A percentile compares a stretch with the other conserved stretches of the same genome.
Conservation (phyloP, 2,329 filamentous ascomycete species). For the Coniochaeta sp. region DNA sequence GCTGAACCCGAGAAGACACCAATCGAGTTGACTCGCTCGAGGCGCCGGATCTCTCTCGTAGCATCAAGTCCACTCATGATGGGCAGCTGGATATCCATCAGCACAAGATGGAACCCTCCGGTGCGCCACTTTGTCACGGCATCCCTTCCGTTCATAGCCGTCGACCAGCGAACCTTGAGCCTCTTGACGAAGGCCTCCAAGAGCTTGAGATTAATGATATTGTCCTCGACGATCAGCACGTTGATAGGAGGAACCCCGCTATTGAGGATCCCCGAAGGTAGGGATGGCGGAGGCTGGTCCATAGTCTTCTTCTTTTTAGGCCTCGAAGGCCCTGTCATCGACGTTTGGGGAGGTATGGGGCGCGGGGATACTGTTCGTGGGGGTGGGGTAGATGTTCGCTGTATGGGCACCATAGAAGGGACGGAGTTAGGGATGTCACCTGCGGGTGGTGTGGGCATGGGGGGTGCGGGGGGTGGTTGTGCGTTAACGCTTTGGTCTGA, state of each 20-base stretch:
- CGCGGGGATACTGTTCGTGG: constrained; percentile 41
- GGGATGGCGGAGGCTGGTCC: constrained; percentile 24
- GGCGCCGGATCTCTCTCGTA: constrained; percentile 83
- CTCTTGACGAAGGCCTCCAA: constrained; percentile 94
- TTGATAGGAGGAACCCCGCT: constrained; percentile 90
- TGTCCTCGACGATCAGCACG: constrained; percentile 95
- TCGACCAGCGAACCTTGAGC: constrained; percentile 92
- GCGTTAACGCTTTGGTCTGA: constrained; percentile 36
- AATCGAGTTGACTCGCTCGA: constrained; percentile 87
- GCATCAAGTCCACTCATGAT: constrained; percentile 95
- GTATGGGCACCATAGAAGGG: constrained; percentile 20
- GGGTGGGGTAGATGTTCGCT: constrained; percentile 48
- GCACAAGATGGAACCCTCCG: constrained; percentile 88
- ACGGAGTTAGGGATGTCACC: constrained; percentile 22
- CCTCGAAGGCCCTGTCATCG: constrained; percentile 17
- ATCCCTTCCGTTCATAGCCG: constrained; percentile 91
- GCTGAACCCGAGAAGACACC: constrained; percentile 72
- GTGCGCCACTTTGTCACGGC: constrained; percentile 88
- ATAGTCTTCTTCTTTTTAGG: constrained; percentile 48
- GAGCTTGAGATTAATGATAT: constrained; percentile 92
- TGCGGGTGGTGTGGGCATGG: constrained; percentile 43
- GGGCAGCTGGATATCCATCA: constrained; percentile 98
- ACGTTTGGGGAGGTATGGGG: constrained; percentile 11
- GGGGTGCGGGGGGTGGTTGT: constrained; percentile 38
- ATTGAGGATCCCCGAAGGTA: constrained; percentile 63